Evolutionary conservation across 768 basidiomycete species (phyloP), one percentile per base, ranked within the genome.

Genomic region (Lanmaoa pseudosensibilis): DNA sequence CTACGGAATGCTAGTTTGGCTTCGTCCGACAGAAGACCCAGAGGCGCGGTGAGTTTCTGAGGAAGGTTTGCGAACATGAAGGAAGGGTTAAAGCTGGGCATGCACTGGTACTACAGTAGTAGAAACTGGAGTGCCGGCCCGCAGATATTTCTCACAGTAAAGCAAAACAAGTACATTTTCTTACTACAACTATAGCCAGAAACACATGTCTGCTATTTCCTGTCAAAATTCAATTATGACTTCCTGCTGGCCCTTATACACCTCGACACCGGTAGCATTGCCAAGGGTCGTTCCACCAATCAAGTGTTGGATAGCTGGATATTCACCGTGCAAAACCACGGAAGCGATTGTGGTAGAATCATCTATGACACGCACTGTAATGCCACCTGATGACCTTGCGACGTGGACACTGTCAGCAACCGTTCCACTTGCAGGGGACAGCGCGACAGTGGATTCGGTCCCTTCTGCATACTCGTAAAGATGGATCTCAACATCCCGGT

Each of bases 1-100:
- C 86, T 90, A 39, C 91, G 85, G 71, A 97, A 97, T 12, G 87
- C 85, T 18, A 97, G 84, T 72, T 95, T 95, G 46, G 92, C 86
- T 67, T 94, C 90, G 68, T 96, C 93, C 6, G 86, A 87, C 34
- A 93, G 71, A 19, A 92, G 69, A n/a, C 86, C 84, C 69, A 92
- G 86, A 15, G 90, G 88, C 16, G 86, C 83, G 12, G 83, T 82
- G 49, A 92, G 78, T 62, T 80, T 85, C 66, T 84, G 86, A 12
- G 90, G 89, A 53, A 92, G 73, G 63, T 79, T 89, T 21, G 87
- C 70, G 61, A 92, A 86, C 87, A 90, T 84, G 54, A 48, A 45
- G 33, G 30, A 33, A 46, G 38, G 13, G 51, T 30, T 38, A 19
- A 55, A 21, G 32, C 34, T 9, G 43, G 18, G 46, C 19, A n/a